These are phyloP conservation scores for Sclerotinia glacialis DNA, from an alignment of 2,329 filamentous ascomycete species.

Conservation along the genomic window DNA sequence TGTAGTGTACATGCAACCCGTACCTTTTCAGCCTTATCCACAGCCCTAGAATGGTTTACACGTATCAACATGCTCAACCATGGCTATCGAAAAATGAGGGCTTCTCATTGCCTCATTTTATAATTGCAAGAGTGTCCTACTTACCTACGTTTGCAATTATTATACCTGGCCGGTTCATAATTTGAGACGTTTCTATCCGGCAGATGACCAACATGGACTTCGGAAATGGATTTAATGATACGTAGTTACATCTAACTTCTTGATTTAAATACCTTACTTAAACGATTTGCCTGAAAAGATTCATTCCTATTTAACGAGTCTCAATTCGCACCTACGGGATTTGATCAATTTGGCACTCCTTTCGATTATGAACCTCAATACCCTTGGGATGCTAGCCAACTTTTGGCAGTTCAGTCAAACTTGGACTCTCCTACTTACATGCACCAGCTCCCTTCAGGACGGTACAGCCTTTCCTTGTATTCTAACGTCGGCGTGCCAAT, in stretches of 20 bases:
- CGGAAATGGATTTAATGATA: background rate
- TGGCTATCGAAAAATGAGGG: no score
- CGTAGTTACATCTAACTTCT: background rate
- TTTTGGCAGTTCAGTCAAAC: background rate
- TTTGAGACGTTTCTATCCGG: background rate
- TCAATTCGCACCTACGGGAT: background rate
- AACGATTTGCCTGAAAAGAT: background rate
- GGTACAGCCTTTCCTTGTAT: background rate
- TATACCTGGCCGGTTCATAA: background rate
- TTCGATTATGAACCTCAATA: background rate
- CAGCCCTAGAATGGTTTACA: no score
- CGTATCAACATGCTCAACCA: no score
- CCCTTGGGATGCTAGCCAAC: background rate
- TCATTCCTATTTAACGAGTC: background rate
- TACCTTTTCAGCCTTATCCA: no score
- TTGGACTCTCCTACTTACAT: background rate
- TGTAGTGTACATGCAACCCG: no score
- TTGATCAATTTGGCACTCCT: background rate
- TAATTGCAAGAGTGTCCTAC: background rate
- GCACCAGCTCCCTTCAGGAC: background rate
- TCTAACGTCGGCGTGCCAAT: background rate
- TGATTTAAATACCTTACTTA: no score
- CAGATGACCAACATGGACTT: background rate
- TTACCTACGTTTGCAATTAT: background rate
- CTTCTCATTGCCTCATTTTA: no score